Conservation (phyloP, 345 rosid species). For the Syzygium grande region DNA sequence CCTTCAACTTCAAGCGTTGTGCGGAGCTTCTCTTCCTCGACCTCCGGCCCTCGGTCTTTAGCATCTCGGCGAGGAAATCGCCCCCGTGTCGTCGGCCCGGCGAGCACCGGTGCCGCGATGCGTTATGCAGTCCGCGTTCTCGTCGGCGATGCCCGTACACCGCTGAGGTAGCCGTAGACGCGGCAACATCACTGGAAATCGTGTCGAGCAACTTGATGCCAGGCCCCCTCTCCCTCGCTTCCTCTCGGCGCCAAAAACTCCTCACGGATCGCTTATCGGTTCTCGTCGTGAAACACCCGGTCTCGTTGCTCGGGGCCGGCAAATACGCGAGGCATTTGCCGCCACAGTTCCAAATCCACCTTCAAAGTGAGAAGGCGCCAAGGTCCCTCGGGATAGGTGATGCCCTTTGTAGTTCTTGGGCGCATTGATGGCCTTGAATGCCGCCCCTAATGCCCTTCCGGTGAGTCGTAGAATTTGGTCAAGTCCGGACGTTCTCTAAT, state of each 20-base stretch:
- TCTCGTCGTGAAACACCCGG: no score
- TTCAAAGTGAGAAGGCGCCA: slow-evolving; percentile 77
- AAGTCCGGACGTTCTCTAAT: slow-evolving; percentile 37
- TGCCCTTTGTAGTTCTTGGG: slow-evolving; percentile 45
- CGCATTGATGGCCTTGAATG: slow-evolving; percentile 52
- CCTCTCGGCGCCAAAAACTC: slow-evolving; percentile 61
- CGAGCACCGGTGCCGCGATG: slow-evolving; percentile 93
- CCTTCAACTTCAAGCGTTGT: slow-evolving; percentile 6
- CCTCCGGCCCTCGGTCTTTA: slow-evolving; percentile 56
- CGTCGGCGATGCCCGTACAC: slow-evolving; percentile 60
- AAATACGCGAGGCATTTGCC: slow-evolving; percentile 73
- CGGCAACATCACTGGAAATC: no score
- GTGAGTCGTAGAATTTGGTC: slow-evolving; percentile 53
- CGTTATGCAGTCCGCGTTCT: slow-evolving; percentile 73
- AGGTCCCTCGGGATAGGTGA: slow-evolving; percentile 55
- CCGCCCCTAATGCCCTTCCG: slow-evolving; percentile 59
- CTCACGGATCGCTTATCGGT: no score
- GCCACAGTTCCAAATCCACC: slow-evolving; percentile 72
- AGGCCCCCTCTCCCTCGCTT: slow-evolving; percentile 51
- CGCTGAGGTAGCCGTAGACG: slow-evolving; percentile 85
- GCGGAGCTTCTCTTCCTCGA: slow-evolving; percentile 17
- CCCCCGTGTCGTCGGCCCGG: slow-evolving; percentile 79
- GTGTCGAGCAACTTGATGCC: no score
- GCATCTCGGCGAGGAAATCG: slow-evolving; percentile 73
- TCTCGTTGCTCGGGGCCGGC: slow-evolving; percentile 54